Evolutionary conservation across 257 asterid genomes (phyloP).

Genomic region (Solanum etuberosum): DNA sequence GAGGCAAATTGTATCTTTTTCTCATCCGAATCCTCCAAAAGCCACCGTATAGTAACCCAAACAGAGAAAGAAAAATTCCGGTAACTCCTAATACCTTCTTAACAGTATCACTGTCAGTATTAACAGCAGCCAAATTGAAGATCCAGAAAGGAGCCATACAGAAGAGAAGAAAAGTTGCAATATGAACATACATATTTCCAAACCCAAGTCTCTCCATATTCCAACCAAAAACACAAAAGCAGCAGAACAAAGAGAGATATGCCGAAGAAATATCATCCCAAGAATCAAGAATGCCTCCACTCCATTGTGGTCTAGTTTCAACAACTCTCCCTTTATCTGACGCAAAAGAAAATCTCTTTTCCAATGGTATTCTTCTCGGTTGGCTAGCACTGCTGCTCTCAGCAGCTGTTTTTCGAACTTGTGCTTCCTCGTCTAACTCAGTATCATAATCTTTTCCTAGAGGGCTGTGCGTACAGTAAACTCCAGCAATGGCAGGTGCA

Average conservation of each 20-base stretch:
- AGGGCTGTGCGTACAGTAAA: conserved; percentile 59
- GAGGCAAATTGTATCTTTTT: conserved; percentile 64
- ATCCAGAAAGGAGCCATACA: conserved; percentile 82
- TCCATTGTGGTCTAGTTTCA: conserved; percentile 56
- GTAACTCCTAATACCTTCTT: conserved; percentile 50
- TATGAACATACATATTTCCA: conserved; percentile 89
- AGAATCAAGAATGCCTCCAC: conserved; percentile 68
- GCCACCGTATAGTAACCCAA: conserved; percentile 87
- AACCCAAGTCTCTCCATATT: conserved; percentile 88
- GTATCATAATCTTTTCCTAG: conserved; percentile 59
- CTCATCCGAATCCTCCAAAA: conserved; percentile 96
- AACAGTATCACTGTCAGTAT: conserved; percentile 48
- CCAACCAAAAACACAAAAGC: conserved; percentile 89
- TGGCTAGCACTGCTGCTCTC: conserved; percentile 22
- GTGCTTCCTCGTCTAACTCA: conserved; percentile 42
- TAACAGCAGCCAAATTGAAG: conserved; percentile 72
- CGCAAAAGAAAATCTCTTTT: conserved; percentile 51
- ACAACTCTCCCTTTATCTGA: conserved; percentile 21
- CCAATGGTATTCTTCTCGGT: conserved; percentile 32
- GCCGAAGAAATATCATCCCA: conserved; percentile 83
- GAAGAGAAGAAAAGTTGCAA: conserved; percentile 71
- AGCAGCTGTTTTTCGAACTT: conserved; percentile 12
- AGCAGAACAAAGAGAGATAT: conserved; percentile 69
- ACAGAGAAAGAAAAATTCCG: conserved; percentile 63
- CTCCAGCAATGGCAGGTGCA: conserved; percentile 66